phyloP scores from a whole-genome alignment of 2,329 filamentous ascomycete species.

The Botrytis elliptica region DNA sequence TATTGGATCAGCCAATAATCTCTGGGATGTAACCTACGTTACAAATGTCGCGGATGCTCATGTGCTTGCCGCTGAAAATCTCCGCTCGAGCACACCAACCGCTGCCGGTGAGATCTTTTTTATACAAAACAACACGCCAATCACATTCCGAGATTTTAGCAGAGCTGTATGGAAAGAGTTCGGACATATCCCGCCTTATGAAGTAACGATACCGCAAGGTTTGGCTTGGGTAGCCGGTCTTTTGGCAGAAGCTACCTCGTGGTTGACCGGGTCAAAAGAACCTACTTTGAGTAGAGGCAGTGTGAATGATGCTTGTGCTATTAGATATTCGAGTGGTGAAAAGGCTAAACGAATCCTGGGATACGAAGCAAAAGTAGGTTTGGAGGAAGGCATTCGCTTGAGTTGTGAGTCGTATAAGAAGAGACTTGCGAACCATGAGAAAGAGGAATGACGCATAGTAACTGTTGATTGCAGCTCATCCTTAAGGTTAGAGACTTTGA shows the following conservation, averaged over 20 bases:
- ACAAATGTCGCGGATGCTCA: constrained; percentile 19
- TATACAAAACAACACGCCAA: constrained; percentile 11
- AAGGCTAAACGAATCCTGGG: constrained; percentile 10
- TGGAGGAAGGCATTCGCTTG: constrained; percentile 16
- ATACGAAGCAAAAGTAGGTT: constrained; percentile 7
- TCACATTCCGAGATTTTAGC: constrained; percentile 9
- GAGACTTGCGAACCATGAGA: neutral
- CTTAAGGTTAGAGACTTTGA: neutral
- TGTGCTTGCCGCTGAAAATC: constrained; percentile 14
- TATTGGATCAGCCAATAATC: constrained; percentile 10
- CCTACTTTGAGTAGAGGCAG: constrained; percentile 11
- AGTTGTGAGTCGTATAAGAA: constrained; percentile 15
- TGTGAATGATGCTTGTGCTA: constrained; percentile 16
- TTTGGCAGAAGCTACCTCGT: constrained; percentile 2
- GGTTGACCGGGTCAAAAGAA: neutral
- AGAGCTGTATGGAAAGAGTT: constrained; percentile 16
- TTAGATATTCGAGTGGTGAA: constrained; percentile 14
- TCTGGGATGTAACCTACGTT: constrained; percentile 15
- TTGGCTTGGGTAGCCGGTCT: constrained; percentile 6
- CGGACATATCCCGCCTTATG: neutral
- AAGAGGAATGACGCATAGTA: neutral
- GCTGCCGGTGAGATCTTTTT: constrained; percentile 12
- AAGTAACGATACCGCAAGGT: neutral
- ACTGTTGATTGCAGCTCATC: no score
- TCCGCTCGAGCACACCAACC: neutral